Percentiles rank a stretch among this genome's conserved stretches.
These are phyloP conservation scores for Vicia villosa DNA, from an alignment of 306 rosid genomes.

Conservation along the genomic window DNA sequence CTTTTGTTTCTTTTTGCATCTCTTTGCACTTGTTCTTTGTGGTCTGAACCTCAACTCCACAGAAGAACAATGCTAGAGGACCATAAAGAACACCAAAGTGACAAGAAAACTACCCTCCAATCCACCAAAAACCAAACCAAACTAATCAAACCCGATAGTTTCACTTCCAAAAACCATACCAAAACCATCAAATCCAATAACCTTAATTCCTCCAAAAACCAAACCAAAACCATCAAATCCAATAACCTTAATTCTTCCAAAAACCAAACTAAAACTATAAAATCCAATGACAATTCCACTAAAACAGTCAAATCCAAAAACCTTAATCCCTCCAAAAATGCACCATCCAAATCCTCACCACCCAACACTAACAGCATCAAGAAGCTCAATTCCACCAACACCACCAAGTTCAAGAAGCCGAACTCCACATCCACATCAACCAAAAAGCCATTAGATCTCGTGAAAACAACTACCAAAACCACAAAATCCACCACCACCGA, in stretches of 20 bases:
- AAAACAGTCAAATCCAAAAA: slow-evolving; percentile 13
- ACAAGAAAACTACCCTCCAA: slow-evolving; percentile 47
- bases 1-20: slow-evolving; percentile 39
- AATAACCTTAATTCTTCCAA: no score
- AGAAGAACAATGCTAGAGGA: slow-evolving; percentile 49
- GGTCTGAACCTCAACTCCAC: slow-evolving; percentile 41
- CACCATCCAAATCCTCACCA: no score
- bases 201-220: slow-evolving; percentile 17
- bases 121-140: slow-evolving; percentile 38
- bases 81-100: slow-evolving; percentile 36
- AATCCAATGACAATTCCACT: no score
- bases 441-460: slow-evolving; percentile 57
- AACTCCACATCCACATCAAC: slow-evolving; percentile 46
- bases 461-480: slow-evolving; percentile 57
- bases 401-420: slow-evolving; percentile 48
- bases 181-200: slow-evolving; percentile 30
- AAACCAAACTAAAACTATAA: no score
- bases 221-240: slow-evolving; percentile 12
- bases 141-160: slow-evolving; percentile 13
- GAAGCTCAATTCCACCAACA: slow-evolving; percentile 47
- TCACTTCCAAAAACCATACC: slow-evolving; percentile 37
- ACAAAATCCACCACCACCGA: slow-evolving; percentile 48
- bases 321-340: slow-evolving; percentile 24
- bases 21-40: slow-evolving; percentile 41
- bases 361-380: no score